Base-by-base conservation (phyloP, 1,284 basidiomycete genomes). In the Naganishia sp. region DNA sequence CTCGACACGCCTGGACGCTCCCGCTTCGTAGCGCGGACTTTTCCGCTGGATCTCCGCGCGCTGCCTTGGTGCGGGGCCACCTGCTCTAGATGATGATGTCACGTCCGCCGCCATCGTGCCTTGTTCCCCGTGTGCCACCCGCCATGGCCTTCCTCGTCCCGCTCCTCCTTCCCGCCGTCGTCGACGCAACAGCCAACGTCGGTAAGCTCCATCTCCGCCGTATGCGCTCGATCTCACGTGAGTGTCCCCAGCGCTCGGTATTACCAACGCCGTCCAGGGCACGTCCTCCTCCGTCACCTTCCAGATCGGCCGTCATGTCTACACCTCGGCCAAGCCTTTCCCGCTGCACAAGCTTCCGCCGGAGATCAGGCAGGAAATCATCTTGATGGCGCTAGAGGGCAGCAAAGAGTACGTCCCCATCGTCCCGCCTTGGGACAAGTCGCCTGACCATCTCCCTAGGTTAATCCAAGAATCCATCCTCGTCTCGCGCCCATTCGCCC, bases 261-360 rank as follows among this genome's bases (percentile, higher is more conserved):
- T 75, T 33, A 70, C 73, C 54, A 75, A 75, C 66, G 71, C 72
- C 6, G 49, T 74, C 33, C 72, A 74, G 54, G 72, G 70, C 45
- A 69, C 70, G 42, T 63, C 63, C 2, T 70, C 70, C 13, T 68
- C 68, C 6, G 70, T 75, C 36, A 70, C 72, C 23, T 56, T 75
- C 53, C 72, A 75, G 63, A 70, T 75, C 55, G 74, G 74, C 6
- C 54, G 50, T 18, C 67, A 64, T n/a, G 74, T 75, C 23, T 75
- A 74, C 46, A 67, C 72, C 2, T 72, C 69, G 15, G 65, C 61
- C 43, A 70, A 72, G 52, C 48, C 60, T 10, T 75, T 74, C 64
- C 71, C 72, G 21, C 63, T 74, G 6, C 56, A 46, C 6, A 33
- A 64, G 15, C 63, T 75, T 7, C 74, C 74, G 2, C 66, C 63